Conservation (phyloP, 78 protist genomes). For the Protostelium mycophagum region DNA sequence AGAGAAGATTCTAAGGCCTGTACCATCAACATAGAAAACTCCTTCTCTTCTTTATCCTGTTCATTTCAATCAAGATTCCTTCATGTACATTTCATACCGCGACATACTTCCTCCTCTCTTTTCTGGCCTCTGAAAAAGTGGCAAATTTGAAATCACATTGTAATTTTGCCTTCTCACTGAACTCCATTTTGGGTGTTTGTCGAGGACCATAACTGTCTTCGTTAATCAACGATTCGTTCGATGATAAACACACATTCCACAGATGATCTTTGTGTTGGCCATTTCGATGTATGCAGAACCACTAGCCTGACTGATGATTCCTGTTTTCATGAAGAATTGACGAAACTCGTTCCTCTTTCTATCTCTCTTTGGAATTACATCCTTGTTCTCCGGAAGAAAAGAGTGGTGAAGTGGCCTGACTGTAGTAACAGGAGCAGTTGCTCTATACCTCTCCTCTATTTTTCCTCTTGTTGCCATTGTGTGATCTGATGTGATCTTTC, state of each 20-base stretch:
- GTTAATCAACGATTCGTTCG: neutral
- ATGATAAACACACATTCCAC: constrained; percentile 41
- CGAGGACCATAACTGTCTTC: constrained; percentile 58
- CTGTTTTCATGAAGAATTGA: constrained; percentile 51
- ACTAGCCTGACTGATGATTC: constrained; percentile 45
- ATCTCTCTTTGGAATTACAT: neutral
- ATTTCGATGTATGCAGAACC: constrained; percentile 80
- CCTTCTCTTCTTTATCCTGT: constrained; percentile 54
- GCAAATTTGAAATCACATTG: constrained; percentile 66
- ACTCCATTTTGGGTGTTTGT: constrained; percentile 46
- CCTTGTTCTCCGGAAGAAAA: neutral
- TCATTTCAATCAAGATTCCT: neutral
- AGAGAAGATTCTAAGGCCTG: constrained; percentile 55
- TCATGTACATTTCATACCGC: neutral
- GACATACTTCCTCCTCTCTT: constrained; percentile 10
- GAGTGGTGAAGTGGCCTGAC: neutral
- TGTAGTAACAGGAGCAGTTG: neutral
- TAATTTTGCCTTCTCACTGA: constrained; percentile 58
- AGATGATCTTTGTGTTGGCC: constrained; percentile 70
- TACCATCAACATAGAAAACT: constrained; percentile 13
- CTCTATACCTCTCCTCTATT: neutral
- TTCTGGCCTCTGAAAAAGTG: constrained; percentile 49
- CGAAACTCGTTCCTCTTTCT: neutral
- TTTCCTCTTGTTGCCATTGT: neutral
- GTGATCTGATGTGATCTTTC: neutral